Conservation (phyloP, 441 rosid species). For the Breynia disticha region DNA sequence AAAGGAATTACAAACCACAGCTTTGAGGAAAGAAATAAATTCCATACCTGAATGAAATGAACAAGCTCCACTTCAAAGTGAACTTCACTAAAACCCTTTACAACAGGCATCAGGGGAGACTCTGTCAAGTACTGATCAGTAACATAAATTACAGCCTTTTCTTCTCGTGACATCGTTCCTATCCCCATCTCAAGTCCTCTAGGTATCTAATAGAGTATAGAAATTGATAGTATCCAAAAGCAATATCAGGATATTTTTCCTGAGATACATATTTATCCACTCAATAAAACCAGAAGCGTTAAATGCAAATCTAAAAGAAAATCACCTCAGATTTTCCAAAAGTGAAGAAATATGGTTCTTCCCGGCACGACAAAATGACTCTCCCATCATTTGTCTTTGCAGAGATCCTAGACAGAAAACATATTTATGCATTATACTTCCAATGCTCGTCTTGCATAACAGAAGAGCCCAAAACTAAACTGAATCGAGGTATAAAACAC, state of each 20-base stretch:
- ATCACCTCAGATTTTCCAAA: constrained; percentile 91
- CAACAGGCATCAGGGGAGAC: constrained; percentile 55
- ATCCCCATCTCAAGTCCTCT: constrained; percentile 97
- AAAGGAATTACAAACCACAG: neutral
- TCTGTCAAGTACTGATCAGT: constrained; percentile 57
- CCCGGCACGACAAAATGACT: constrained; percentile 38
- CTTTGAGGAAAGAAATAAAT: neutral
- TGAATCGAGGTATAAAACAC: constrained; percentile 11
- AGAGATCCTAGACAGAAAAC: constrained; percentile 55
- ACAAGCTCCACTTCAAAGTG: constrained; percentile 94
- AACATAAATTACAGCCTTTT: constrained; percentile 85
- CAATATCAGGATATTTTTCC: too few relatives aligned
- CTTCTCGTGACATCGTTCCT: constrained; percentile 85
- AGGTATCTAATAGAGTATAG: constrained; percentile 58
- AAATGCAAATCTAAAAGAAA: constrained; percentile 5
- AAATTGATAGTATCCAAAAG: constrained; percentile 1
- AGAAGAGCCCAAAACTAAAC: constrained; percentile 7
- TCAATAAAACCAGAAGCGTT: neutral
- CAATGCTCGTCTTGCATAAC: constrained; percentile 10
- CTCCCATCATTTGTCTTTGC: constrained; percentile 70
- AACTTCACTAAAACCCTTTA: constrained; percentile 69
- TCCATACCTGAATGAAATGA: constrained; percentile 77
- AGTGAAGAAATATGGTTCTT: constrained; percentile 81
- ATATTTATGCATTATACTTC: constrained; percentile 5
- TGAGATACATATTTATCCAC: too few relatives aligned